phyloP scores from a whole-genome alignment of 140 eudicot genomes.

The Cichorium intybus region DNA sequence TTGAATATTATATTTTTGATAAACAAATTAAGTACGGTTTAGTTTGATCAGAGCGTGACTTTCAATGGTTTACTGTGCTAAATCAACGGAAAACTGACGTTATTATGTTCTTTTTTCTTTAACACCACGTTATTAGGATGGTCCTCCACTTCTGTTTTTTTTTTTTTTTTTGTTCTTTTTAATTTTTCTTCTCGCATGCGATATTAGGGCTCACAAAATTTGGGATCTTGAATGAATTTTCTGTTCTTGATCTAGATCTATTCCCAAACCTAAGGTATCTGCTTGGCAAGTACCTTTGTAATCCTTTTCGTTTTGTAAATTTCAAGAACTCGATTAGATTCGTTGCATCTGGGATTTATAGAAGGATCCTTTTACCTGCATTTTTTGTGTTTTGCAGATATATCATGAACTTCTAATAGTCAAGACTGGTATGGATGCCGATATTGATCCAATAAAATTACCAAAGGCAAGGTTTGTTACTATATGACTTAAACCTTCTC shows the following conservation, averaged over 20 bases:
- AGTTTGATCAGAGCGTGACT: slow-evolving; percentile 27
- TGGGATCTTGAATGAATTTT: not conserved
- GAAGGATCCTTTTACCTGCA: not conserved
- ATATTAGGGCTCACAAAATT: not conserved
- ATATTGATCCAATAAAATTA: not conserved
- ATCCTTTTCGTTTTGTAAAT: not conserved
- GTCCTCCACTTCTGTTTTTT: slow-evolving; percentile 4
- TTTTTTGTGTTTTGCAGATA: not conserved
- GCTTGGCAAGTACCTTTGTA: not conserved
- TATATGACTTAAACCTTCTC: slow-evolving; percentile 7
- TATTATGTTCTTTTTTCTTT: slow-evolving; percentile 11
- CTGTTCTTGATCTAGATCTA: slow-evolving; percentile 11
- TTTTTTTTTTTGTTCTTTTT: not conserved
- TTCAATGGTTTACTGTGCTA: slow-evolving; percentile 36
- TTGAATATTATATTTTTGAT: slow-evolving; percentile 14
- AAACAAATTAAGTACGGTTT: slow-evolving; percentile 28
- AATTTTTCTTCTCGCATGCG: not conserved
- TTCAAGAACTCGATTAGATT: not conserved
- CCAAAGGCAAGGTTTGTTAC: not conserved
- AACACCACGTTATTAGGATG: slow-evolving; percentile 15
- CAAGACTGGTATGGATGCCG: not conserved
- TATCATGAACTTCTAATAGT: not conserved
- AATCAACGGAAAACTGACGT: slow-evolving; percentile 41
- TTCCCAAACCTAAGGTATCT: slow-evolving; percentile 2
- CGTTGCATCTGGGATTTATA: not conserved